Evolutionary conservation across 163 green algal species (phyloP).

Genomic region (Chlamydomonas reinhardtii): DNA sequence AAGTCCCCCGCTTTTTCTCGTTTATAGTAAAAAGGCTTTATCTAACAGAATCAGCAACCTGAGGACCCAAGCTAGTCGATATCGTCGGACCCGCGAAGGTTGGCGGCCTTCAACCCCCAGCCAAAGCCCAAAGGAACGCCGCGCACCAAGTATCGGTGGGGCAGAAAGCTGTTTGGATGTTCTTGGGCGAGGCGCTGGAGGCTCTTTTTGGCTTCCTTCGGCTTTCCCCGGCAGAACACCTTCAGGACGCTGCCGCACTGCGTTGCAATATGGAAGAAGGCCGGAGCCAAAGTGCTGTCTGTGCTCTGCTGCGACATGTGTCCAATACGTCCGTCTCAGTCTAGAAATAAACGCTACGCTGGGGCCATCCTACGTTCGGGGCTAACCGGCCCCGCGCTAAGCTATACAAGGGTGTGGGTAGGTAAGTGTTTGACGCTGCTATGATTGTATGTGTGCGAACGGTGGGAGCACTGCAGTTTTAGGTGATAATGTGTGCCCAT

Average conservation of each 20-base stretch:
- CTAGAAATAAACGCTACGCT: no score
- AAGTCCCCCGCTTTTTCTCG: no score
- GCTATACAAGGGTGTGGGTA: no score
- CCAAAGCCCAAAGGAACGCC: background rate
- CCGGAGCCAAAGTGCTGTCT: background rate
- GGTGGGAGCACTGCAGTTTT: no score
- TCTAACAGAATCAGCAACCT: no score
- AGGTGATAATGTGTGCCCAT: no score
- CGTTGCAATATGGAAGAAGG: conserved; percentile 41
- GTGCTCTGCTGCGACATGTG: no score
- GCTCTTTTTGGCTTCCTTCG: conserved; percentile 57
- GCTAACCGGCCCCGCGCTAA: no score
- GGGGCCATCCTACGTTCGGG: no score
- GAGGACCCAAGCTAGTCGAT: background rate
- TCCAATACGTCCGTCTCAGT: no score
- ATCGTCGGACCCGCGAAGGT: background rate
- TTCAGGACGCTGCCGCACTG: conserved; percentile 44
- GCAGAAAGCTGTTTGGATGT: conserved; percentile 61
- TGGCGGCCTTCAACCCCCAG: background rate
- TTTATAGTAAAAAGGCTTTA: background rate
- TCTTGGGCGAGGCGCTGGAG: conserved; percentile 64
- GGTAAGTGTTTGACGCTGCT: no score
- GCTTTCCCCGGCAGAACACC: conserved; percentile 24
- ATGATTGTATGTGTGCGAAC: no score
- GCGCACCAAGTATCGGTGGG: conserved; percentile 70